Evolutionary conservation across 352 stramenopile genomes (phyloP).

Genomic region (Pythium rishiriense): DNA sequence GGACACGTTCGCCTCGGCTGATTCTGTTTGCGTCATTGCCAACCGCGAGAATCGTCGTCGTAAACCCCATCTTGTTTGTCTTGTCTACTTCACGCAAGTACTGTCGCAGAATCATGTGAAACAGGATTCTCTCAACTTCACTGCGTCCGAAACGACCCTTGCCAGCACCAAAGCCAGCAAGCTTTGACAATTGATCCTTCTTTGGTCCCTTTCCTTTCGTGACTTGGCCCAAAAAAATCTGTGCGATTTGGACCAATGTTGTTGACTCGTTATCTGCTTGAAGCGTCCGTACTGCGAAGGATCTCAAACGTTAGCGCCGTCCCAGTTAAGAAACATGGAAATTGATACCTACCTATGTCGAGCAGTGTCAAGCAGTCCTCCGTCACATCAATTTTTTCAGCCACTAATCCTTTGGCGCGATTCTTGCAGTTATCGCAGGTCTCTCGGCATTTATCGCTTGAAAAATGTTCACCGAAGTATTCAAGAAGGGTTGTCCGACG

Average conservation of each 20-base stretch:
- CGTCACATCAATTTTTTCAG: conserved; percentile 79
- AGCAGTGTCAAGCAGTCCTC: conserved; percentile 64
- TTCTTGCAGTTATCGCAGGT: conserved; percentile 91
- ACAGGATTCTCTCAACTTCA: conserved; percentile 83
- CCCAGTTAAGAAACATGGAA: background rate
- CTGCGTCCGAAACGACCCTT: conserved; percentile 74
- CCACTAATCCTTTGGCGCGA: conserved; percentile 54
- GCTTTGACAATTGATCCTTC: conserved; percentile 55
- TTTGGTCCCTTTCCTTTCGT: conserved; percentile 77
- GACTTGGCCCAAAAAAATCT: conserved; percentile 66
- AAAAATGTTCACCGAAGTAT: conserved; percentile 91
- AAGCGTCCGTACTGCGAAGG: conserved; percentile 37
- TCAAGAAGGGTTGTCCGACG: conserved; percentile 78
- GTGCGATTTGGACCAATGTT: conserved; percentile 76
- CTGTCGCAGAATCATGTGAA: conserved; percentile 87
- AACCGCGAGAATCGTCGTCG: conserved; percentile 73
- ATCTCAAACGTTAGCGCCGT: background rate
- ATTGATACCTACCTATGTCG: conserved; percentile 53
- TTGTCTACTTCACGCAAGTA: conserved; percentile 82
- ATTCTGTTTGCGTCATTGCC: conserved; percentile 58
- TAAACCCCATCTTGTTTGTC: conserved; percentile 82
- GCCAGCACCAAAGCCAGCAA: conserved; percentile 63
- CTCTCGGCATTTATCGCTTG: conserved; percentile 59
- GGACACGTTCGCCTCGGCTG: conserved; percentile 61
- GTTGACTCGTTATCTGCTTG: conserved; percentile 56